These are phyloP conservation scores for Monilinia aucupariae DNA, from an alignment of 2,329 filamentous ascomycete genomes.

Conservation along the genomic window DNA sequence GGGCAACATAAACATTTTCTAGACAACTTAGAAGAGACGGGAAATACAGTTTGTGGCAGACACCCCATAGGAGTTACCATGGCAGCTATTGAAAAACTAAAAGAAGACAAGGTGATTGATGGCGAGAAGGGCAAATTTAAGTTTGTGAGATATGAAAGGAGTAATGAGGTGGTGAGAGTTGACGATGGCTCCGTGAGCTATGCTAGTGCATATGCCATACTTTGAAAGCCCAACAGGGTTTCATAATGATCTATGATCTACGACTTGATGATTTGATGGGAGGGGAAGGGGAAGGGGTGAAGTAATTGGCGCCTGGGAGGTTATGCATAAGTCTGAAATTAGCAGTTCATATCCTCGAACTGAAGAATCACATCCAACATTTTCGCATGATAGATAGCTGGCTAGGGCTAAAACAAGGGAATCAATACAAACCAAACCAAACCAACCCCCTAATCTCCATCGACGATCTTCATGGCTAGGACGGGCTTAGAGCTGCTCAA, in stretches of 20 bases:
- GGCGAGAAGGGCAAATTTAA: slow-evolving; percentile 45
- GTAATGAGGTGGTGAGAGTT: slow-evolving; percentile 62
- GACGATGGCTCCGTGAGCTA: slow-evolving; percentile 89
- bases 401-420: not conserved
- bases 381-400: not conserved
- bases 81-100: slow-evolving; percentile 71
- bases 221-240: slow-evolving; percentile 34
- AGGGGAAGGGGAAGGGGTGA: too few relatives aligned
- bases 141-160: slow-evolving; percentile 84
- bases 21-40: slow-evolving; percentile 61
- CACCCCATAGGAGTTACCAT: slow-evolving; percentile 93
- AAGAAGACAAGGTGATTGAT: slow-evolving; percentile 32
- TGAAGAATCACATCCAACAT: not conserved
- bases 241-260: not conserved
- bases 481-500: not conserved
- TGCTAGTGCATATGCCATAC: slow-evolving; percentile 79
- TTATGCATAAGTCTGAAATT: not conserved
- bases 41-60: slow-evolving; percentile 88
- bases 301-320: not conserved
- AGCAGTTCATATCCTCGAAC: not conserved
- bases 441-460: not conserved
- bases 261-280: not conserved
- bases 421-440: too few relatives aligned
- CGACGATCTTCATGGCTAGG: not conserved
- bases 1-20: slow-evolving; percentile 68